A percentile compares a stretch with the other conserved stretches of the same genome.
phyloP scores from a whole-genome alignment of 352 stramenopile species.

The Phytophthora citricola region DNA sequence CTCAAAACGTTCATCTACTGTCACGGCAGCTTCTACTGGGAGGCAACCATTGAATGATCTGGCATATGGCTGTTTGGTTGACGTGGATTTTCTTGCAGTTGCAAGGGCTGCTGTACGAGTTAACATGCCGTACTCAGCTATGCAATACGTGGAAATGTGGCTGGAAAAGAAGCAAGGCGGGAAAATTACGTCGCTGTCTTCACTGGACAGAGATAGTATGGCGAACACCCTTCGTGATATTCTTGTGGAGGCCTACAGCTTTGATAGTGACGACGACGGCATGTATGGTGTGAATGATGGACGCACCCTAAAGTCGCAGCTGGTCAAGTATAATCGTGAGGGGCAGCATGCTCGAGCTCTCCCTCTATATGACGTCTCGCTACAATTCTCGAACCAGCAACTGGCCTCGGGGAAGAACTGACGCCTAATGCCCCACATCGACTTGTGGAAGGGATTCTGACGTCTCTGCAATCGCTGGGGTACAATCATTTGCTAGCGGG shows the following conservation, averaged over 20 bases:
- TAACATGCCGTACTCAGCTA: conserved; percentile 89
- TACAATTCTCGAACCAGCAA: conserved; percentile 59
- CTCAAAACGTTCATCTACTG: conserved; percentile 18
- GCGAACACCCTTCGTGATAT: conserved; percentile 53
- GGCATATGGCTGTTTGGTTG: conserved; percentile 66
- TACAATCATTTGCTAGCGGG: conserved; percentile 77
- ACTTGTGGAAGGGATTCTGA: conserved; percentile 61
- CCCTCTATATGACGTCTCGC: conserved; percentile 73
- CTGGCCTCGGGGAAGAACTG: background rate
- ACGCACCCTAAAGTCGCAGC: conserved; percentile 66
- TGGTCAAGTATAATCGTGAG: conserved; percentile 80
- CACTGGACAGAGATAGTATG: conserved; percentile 33
- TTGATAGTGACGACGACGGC: conserved; percentile 70
- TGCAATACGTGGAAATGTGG: conserved; percentile 92
- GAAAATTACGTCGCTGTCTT: conserved; percentile 49
- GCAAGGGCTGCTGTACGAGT: conserved; percentile 67
- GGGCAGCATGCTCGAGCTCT: conserved; percentile 63
- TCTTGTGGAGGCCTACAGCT: conserved; percentile 69
- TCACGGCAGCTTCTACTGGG: background rate
- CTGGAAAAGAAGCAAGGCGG: conserved; percentile 67
- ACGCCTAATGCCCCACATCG: conserved; percentile 10
- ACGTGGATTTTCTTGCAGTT: conserved; percentile 71
- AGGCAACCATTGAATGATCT: conserved; percentile 27
- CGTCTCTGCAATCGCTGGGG: conserved; percentile 67
- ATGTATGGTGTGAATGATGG: conserved; percentile 87